Conservation (phyloP, 176 grass and related monocot species). For the Aegilops tauschii region DNA sequence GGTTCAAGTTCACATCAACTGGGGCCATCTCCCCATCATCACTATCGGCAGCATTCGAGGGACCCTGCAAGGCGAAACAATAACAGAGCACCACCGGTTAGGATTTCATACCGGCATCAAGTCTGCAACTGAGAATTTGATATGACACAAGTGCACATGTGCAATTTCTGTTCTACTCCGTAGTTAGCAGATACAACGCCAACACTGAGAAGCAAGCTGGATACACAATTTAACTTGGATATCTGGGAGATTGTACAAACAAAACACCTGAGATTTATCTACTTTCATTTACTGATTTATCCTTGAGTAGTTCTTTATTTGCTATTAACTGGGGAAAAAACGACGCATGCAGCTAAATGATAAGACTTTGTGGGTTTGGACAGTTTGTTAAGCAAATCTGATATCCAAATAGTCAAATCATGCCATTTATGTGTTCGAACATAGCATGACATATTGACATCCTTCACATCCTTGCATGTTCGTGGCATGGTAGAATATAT, state of each 20-base stretch:
- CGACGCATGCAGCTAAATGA: not conserved
- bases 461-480: not conserved
- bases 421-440: not conserved
- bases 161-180: not conserved
- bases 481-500: not conserved
- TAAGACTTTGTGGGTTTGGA: not conserved
- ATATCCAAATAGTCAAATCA: slow-evolving; percentile 10
- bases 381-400: not conserved
- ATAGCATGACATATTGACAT: not conserved
- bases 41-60: slow-evolving; percentile 51
- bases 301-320: not conserved
- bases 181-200: not conserved
- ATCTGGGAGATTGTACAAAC: not conserved
- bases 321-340: not conserved
- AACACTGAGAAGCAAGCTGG: not conserved
- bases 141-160: not conserved
- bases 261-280: not conserved
- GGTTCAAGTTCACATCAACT: slow-evolving; percentile 92
- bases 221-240: not conserved
- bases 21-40: slow-evolving; percentile 65
- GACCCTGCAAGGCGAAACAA: slow-evolving; percentile 48
- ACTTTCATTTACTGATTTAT: slow-evolving; percentile 4
- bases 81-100: not conserved
- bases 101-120: not conserved
- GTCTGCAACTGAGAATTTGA: not conserved